phyloP scores from a whole-genome alignment of 1,139 yeast species.

The Pichia sp. region DNA sequence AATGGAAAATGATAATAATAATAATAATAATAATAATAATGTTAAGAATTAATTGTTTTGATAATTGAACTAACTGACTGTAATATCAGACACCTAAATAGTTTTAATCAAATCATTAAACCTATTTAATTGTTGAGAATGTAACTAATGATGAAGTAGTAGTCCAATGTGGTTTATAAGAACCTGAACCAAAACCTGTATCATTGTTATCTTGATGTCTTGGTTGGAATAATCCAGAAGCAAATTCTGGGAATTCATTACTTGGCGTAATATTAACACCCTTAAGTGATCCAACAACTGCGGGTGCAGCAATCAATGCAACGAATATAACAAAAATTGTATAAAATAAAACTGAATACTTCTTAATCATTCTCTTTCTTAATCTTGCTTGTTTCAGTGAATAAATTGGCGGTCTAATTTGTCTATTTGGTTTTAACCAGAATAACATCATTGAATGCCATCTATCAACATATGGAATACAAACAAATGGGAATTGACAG shows the following conservation, averaged over 20 bases:
- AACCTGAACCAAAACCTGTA: slow-evolving; percentile 55
- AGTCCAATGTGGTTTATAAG: slow-evolving; percentile 48
- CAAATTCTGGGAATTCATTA: slow-evolving; percentile 38
- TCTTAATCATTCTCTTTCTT: slow-evolving; percentile 97
- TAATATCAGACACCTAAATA: too few species aligned
- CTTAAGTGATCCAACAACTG: slow-evolving; percentile 49
- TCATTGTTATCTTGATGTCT: slow-evolving; percentile 75
- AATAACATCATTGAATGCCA: slow-evolving; percentile 98
- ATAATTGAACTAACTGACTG: not conserved
- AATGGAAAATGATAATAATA: not conserved
- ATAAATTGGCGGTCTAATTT: slow-evolving; percentile 97
- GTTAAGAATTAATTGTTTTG: not conserved
- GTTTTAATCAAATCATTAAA: not conserved
- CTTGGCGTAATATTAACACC: slow-evolving; percentile 32
- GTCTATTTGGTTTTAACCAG: slow-evolving; percentile 98
- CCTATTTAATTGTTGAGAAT: slow-evolving; percentile 60
- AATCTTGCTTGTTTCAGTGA: slow-evolving; percentile 94
- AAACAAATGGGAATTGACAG: slow-evolving; percentile 81
- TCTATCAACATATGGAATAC: slow-evolving; percentile 85
- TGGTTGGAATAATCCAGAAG: slow-evolving; percentile 82
- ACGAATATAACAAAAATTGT: slow-evolving; percentile 62
- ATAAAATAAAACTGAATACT: slow-evolving; percentile 82
- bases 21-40: not conserved
- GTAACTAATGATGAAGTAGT: slow-evolving; percentile 48
- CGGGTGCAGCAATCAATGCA: slow-evolving; percentile 85